Base-by-base conservation (phyloP, 2,329 filamentous ascomycete genomes). In the Xylaria sp. region DNA sequence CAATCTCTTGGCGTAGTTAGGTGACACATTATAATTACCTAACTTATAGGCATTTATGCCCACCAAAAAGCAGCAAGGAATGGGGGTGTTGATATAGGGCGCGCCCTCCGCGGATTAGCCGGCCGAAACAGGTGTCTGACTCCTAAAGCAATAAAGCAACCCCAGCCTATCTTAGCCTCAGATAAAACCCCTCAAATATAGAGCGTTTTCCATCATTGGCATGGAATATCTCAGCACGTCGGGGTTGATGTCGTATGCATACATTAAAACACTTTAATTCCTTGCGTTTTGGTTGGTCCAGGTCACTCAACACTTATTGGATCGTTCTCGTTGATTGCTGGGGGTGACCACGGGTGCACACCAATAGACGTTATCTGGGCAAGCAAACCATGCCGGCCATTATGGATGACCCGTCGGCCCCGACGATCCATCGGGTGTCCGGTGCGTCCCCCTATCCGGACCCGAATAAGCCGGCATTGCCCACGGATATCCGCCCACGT, bases 391-490 rank as follows among this genome's bases (percentile, higher is more conserved):
- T 94, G 92, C 90, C 92, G 75, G 91, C 92, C 71, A 91, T 93
- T 81, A 86, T 93, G 77, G 92, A 94, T 78, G 92, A 94, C 78
- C 92, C 92, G 68, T 86, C 87, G 51, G 86, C 89, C 76, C 87
- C 91, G 72, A 88, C 89, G 77, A 89, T 93, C 74, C 89, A 90
- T 81, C 89, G 91, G 70, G 86, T 88, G 61, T 91, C 90, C 70
- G 92, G 91, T 38, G 84, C 86, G 57, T 78, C 84, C 62, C 91
- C 92, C 48, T 93, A 87, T 75, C 90, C 91, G 73, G 85, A 88
- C 71, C 85, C 88, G 65, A 84, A 82, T 48, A 85, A 86, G 76
- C 88, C 89, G 59, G 83, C 89, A 59, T 84, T 95, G 59, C 92
- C 93, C 59, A 79, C 85, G 36, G 88, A 88, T 71, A 91, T 97